Evolutionary conservation across 2,329 filamentous ascomycete genomes (phyloP).

Genomic region (Colletotrichum paranaense): DNA sequence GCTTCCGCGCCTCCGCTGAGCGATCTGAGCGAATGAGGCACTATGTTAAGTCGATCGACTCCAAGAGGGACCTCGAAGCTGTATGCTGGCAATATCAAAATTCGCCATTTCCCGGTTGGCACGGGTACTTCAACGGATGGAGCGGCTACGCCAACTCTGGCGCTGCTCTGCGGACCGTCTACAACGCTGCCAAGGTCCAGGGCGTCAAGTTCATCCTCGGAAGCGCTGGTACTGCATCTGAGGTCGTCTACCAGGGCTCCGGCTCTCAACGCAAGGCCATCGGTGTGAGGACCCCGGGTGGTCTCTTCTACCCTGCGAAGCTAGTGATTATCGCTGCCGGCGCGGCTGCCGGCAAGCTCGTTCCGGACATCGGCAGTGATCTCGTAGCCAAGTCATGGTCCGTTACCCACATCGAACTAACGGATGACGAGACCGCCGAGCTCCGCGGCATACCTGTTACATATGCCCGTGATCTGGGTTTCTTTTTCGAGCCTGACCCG

Average conservation of each 20-base stretch:
- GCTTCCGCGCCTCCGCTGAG: slow-evolving; percentile 52
- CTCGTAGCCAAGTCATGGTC: slow-evolving; percentile 68
- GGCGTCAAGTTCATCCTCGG: slow-evolving; percentile 52
- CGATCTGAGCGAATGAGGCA: slow-evolving; percentile 44
- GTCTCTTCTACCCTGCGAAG: slow-evolving; percentile 34
- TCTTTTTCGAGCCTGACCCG: slow-evolving; percentile 74
- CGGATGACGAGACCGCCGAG: slow-evolving; percentile 60
- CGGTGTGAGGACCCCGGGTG: slow-evolving; percentile 9
- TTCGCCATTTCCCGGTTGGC: slow-evolving; percentile 62
- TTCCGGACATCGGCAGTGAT: slow-evolving; percentile 60
- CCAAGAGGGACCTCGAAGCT: slow-evolving; percentile 52
- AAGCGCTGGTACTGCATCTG: slow-evolving; percentile 41
- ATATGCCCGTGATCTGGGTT: slow-evolving; percentile 70
- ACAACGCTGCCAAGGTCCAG: slow-evolving; percentile 50
- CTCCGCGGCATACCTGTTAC: slow-evolving; percentile 70
- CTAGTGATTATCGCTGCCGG: slow-evolving; percentile 64
- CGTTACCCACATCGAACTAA: slow-evolving; percentile 69
- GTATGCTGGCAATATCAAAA: slow-evolving; percentile 57
- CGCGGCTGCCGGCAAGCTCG: slow-evolving; percentile 57
- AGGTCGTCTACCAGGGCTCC: slow-evolving; percentile 39
- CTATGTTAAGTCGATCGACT: slow-evolving; percentile 43
- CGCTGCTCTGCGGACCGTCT: slow-evolving; percentile 60
- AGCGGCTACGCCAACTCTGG: slow-evolving; percentile 68
- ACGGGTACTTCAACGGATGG: slow-evolving; percentile 68
- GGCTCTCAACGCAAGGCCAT: not conserved